phyloP scores from a whole-genome alignment of 768 basidiomycete species.

The Lactifluus hygrophoroides region DNA sequence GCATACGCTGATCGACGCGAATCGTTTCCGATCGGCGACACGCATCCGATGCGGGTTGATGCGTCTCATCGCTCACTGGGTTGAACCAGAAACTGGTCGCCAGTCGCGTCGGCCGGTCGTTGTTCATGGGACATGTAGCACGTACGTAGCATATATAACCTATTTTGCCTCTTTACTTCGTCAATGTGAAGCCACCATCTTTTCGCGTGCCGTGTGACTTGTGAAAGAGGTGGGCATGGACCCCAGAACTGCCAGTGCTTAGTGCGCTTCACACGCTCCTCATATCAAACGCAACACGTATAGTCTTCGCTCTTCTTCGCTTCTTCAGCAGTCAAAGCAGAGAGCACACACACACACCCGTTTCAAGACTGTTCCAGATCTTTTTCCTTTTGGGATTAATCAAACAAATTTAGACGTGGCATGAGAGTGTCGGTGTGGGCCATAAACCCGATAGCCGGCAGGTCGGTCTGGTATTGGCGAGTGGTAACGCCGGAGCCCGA shows the following conservation, averaged over 20 bases:
- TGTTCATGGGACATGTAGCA: not conserved
- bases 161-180: not conserved
- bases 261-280: not conserved
- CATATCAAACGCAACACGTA: not conserved
- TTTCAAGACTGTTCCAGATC: not conserved
- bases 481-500: not conserved
- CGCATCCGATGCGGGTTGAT: not conserved
- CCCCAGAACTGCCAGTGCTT: too few species aligned
- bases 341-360: not conserved
- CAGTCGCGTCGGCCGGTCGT: not conserved
- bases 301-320: not conserved
- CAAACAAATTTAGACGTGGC: not conserved
- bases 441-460: not conserved
- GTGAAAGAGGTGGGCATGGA: too few species aligned
- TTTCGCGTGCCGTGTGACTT: too few species aligned
- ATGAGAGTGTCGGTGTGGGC: not conserved
- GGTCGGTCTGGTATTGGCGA: not conserved
- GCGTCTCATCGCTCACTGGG: too few species aligned
- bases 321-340: not conserved
- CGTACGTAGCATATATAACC: not conserved
- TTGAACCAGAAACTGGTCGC: too few species aligned
- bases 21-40: slow-evolving; percentile 9
- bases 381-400: not conserved
- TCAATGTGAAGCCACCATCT: not conserved
- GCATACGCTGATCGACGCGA: slow-evolving; percentile 11